Base-by-base conservation (phyloP, 2,329 filamentous ascomycete species). In the Blastomyces gilchristii region DNA sequence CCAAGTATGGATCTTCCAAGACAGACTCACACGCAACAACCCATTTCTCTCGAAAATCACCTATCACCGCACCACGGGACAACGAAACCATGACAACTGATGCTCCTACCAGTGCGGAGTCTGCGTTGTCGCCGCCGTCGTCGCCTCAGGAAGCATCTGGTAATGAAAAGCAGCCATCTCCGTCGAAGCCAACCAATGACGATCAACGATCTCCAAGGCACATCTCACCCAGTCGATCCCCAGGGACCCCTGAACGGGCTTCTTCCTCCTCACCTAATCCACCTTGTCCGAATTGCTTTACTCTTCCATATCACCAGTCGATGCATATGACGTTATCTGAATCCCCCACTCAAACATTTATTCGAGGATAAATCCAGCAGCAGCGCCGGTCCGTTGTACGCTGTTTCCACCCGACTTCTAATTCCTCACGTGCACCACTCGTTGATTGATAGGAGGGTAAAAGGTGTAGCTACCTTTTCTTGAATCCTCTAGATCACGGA, bases 271-370 rank as follows among this genome's bases (percentile, higher is more conserved):
- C 34, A 37, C 72, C 71, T 18, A 34, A 1, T 63, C 66, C 73
- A 14, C 66, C 71, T 34, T 76, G 77, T n/a, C 72, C 75, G 47
- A 69, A 72, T 52, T 68, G 72, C 18, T 78, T 78, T 63, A 72
- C 74, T 61, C 79, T 77, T 69, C 73, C 77, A 25, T 81, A 78
- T 68, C 72, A 73, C 60, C 70, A 72, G 68, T 69, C 70, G 28
- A 70, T 71, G 72, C 75, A 78, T 63, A 74, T 74, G 49, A 76
- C 80, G 62, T 76, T 81, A 61, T 72, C 73, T 58, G 78, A 80
- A 64, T 73, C 75, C 60, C 77, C 79, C 59, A 74, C 78, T 2
- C 77, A 77, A n/a, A 77, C 79, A 64, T 68, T 60, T 63, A 69
- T 66, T 52, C 64, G 63, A 65, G 60, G 64, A 60, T 58, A 50